Conservation (phyloP, 805 yeast species). For the Saturnispora gosingensis region DNA sequence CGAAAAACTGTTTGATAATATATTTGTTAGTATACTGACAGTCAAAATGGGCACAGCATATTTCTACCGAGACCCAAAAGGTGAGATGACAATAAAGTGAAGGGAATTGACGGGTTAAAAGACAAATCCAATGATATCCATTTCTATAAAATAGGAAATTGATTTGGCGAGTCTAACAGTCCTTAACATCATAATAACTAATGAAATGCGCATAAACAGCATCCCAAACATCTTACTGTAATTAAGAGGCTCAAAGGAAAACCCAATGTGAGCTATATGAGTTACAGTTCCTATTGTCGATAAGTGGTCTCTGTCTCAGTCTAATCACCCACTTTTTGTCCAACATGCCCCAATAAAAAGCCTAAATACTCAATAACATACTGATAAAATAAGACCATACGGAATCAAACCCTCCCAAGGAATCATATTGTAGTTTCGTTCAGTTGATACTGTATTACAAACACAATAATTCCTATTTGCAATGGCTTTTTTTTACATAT, state of each 20-base stretch:
- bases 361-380: conserved; percentile 23
- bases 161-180: too few species aligned
- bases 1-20: conserved; percentile 29
- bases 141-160: too few species aligned
- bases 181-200: too few species aligned
- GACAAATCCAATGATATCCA: too few species aligned
- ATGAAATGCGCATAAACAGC: too few species aligned
- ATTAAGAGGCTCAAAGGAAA: too few species aligned
- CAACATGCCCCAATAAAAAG: neutral
- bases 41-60: neutral
- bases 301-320: too few species aligned
- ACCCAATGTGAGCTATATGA: too few species aligned
- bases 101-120: neutral
- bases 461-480: neutral
- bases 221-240: too few species aligned
- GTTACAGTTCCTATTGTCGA: too few species aligned
- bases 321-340: too few species aligned
- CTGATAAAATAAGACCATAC: conserved; percentile 46
- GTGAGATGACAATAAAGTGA: neutral
- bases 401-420: conserved; percentile 65
- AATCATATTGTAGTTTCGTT: conserved; percentile 34
- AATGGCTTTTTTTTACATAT: conserved; percentile 1
- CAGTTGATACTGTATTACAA: neutral
- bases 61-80: neutral
- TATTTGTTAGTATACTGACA: neutral